Evolutionary conservation across 139 green algal genomes (phyloP).

Genomic region (Diplosphaera chodatii): DNA sequence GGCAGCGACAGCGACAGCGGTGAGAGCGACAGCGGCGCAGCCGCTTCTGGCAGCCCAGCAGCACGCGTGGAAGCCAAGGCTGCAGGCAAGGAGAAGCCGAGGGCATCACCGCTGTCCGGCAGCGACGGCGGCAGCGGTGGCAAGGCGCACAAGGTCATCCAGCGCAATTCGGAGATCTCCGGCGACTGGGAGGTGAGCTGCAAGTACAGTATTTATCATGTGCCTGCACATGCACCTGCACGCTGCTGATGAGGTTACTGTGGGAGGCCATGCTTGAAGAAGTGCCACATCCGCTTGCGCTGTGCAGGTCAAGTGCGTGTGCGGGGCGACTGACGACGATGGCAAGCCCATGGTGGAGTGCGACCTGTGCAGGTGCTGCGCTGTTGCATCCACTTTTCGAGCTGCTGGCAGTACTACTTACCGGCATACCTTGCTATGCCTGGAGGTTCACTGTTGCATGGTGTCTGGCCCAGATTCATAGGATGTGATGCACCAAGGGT

Average conservation of each 20-base stretch:
- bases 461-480: no score
- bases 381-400: no score
- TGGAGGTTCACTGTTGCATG: no score
- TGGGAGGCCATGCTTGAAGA: no score
- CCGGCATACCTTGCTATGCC: no score
- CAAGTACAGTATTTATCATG: no score
- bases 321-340: slow-evolving; percentile 10
- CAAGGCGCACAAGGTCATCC: background rate
- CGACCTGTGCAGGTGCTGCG: slow-evolving; percentile 17
- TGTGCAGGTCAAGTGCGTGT: slow-evolving; percentile 13
- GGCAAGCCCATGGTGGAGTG: slow-evolving; percentile 18
- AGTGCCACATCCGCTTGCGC: no score
- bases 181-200: background rate
- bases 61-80: background rate
- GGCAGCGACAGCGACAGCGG: background rate
- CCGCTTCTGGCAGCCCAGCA: no score
- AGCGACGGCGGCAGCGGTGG: background rate
- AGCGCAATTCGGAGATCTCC: background rate
- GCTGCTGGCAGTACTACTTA: no score
- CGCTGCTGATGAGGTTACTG: no score
- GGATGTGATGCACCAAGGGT: no score
- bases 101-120: background rate
- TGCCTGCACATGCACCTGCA: no score
- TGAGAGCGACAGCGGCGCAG: background rate
- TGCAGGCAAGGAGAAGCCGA: background rate